These are phyloP conservation scores for Salix suchowensis DNA, from an alignment of 345 rosid species.

Conservation along the genomic window DNA sequence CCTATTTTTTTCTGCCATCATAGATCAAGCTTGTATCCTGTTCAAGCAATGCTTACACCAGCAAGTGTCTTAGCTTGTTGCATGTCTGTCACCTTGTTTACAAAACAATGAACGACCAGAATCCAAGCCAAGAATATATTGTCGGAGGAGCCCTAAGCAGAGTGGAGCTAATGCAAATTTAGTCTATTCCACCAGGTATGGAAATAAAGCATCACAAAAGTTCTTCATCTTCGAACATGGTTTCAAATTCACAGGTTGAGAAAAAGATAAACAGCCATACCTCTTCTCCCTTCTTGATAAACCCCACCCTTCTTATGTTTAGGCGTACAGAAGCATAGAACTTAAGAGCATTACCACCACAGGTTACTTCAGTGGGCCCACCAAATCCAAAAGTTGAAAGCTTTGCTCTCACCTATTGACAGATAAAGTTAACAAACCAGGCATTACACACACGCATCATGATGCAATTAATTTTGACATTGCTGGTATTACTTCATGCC, in stretches of 20 bases:
- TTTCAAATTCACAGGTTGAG: not conserved
- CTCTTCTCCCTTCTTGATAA: constrained; percentile 90
- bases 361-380: constrained; percentile 91
- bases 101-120: not conserved
- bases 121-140: not conserved
- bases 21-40: not conserved
- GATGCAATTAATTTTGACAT: not conserved
- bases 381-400: constrained; percentile 90
- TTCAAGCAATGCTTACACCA: not conserved
- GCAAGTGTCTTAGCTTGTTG: not conserved
- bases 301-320: constrained; percentile 60
- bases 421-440: not conserved
- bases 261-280: constrained; percentile 29
- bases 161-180: not conserved
- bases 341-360: constrained; percentile 98
- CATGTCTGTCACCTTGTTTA: not conserved
- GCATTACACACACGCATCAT: not conserved
- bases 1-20: not conserved
- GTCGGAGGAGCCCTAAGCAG: not conserved
- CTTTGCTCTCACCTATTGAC: constrained; percentile 78
- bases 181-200: not conserved
- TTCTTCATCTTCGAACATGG: not conserved
- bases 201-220: not conserved
- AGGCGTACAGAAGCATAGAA: constrained; percentile 95
- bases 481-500: not conserved